Conservation (phyloP, 2,329 filamentous ascomycete genomes). For the Coniochaeta sp. region DNA sequence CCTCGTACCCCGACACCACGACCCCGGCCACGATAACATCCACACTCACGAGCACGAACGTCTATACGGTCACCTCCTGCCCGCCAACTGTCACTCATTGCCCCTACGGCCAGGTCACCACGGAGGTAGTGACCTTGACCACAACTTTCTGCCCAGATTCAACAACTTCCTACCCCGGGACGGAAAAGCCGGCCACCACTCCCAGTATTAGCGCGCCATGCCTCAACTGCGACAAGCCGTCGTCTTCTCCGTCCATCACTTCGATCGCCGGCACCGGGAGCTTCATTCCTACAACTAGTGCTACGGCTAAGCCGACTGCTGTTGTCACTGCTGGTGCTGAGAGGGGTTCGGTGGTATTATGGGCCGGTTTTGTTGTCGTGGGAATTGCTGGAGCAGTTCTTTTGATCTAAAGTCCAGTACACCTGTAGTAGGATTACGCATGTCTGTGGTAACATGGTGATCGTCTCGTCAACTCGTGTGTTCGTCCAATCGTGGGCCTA, state of each 20-base stretch:
- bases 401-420: no score
- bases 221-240: background rate
- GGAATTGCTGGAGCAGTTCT: background rate
- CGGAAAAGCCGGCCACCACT: background rate
- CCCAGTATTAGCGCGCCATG: background rate
- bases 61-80: conserved; percentile 13
- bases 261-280: background rate
- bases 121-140: conserved; percentile 9
- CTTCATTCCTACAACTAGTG: background rate
- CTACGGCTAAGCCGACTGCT: background rate
- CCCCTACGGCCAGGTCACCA: conserved; percentile 6
- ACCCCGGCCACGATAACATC: background rate
- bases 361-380: background rate
- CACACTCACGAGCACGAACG: background rate
- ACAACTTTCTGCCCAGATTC: conserved; percentile 12
- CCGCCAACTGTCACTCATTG: conserved; percentile 9
- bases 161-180: conserved; percentile 7
- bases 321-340: conserved; percentile 2
- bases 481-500: no score
- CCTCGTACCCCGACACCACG: background rate
- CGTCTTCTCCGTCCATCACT: background rate
- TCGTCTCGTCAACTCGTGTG: no score
- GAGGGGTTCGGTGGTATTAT: background rate
- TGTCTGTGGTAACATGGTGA: no score
- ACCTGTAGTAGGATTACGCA: no score